Evolutionary conservation across 2,329 filamentous ascomycete species (phyloP).

Genomic region (Beauveria asiatica): DNA sequence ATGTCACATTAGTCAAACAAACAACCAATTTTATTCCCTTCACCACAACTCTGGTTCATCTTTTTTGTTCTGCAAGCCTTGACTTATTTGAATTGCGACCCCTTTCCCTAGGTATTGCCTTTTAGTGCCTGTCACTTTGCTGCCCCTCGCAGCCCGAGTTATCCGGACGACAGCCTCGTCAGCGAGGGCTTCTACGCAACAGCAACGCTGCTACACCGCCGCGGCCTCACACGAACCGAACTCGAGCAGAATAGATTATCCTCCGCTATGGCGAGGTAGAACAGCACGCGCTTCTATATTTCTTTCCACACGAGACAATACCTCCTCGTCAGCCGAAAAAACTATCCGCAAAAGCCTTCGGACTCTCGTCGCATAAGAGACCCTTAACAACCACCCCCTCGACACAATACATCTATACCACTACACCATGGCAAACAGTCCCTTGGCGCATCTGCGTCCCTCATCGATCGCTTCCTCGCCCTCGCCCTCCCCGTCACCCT

Average conservation of each 20-base stretch:
- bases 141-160: background rate
- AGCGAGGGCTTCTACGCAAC: background rate
- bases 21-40: too few relatives aligned
- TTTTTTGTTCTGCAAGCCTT: too few relatives aligned
- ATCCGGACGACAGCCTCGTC: background rate
- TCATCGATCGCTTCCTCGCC: constrained; percentile 24
- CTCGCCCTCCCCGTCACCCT: constrained; percentile 21
- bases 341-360: background rate
- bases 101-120: too few relatives aligned
- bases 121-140: too few relatives aligned
- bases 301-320: too few relatives aligned
- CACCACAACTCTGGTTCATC: too few relatives aligned
- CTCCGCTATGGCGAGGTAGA: background rate
- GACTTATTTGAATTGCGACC: too few relatives aligned
- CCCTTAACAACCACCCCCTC: background rate
- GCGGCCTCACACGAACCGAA: background rate
- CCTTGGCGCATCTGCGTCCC: constrained; percentile 1
- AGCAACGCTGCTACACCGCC: background rate
- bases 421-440: constrained; percentile 33
- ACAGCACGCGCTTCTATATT: background rate
- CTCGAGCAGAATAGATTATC: background rate
- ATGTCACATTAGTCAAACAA: too few relatives aligned
- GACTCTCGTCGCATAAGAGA: background rate
- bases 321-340: too few relatives aligned
- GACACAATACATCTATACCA: background rate